Evolutionary conservation across 768 basidiomycete genomes (phyloP), one percentile per base, ranked within the genome.

Genomic region (Tephrocybe rancida): DNA sequence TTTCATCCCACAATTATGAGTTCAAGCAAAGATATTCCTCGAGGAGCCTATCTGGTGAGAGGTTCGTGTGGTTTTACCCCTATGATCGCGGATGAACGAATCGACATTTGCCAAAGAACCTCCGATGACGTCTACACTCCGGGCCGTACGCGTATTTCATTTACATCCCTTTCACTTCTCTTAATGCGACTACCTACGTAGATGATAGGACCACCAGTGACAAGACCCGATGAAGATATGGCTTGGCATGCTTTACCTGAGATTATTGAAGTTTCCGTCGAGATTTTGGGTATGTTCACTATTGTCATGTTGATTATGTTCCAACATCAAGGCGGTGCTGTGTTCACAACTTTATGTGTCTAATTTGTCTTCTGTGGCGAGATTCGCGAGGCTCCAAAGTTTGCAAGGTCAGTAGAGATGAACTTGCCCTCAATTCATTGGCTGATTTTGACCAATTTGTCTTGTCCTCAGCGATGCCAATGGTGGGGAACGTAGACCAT

Each of bases 51-150:
- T 18, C 39, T 50, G 27, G 27, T 60, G 51, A 51, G 37, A 56
- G 59, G 59, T 51, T 19, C 30, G 49, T 24, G n/a, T 37, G 7
- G 35, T n/a, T 24, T 4, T 18, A 10, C 30, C 32, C n/a, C 13
- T 30, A 19, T 47, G 26, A 41, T 14, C 10, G n/a, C n/a, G n/a
- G n/a, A n/a, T 29, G 14, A 35, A 30, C 14, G n/a, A 13, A 8
- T 16, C 10, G 18, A 5, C 24, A 3, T 22, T n/a, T 21, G 14
- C 7, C 22, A 57, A 55, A 60, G 18, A 48, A 49, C 29, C 41
- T 60, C 10, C 38, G 55, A 39, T 25, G 59, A 60, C 35, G 52
- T 52, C 21, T 48, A 48, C 18, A 60, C 59, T 9, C 35, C 54
- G 11, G 29, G 35, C 25, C 41, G 59, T 60, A 34, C 19, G 55